Base-by-base conservation (phyloP, 345 rosid species). In the Camelina sativa region DNA sequence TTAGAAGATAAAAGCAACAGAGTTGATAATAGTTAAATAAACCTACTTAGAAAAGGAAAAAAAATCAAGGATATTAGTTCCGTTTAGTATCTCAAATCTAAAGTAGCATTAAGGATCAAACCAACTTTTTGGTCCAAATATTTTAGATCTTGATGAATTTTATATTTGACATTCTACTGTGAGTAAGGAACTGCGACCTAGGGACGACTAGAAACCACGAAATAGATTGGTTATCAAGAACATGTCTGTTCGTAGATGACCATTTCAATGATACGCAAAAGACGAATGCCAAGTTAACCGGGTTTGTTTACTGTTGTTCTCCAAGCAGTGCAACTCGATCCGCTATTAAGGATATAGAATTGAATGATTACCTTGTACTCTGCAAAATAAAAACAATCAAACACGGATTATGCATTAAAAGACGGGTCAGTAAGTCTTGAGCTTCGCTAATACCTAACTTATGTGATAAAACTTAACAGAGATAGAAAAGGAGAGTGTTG, bases 351-450 rank as follows among this genome's bases (percentile, higher is more conserved):
- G 72, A 62, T 57, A 61, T 67, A 62, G 75, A 78, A 59, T 67
- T 66, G 72, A 76, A 69, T 59, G 81, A 86, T 84, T 89, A 92
- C 99, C 99, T 86, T 86, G 97, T 72, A 85, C 86, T 81, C 99
- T 95, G 97, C 96, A 88, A 82, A 80, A 80, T 2, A 79, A 81
- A 79, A 66, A 28, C 43, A 38, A 48, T 69, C 40, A 81, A 70
- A 76, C 41, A 71, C 11, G 19, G 34, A 64, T 48, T 37, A 56
- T 17, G 64, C 12, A 5, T 77, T 48, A 71, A 11, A 70, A 65
- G 17, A 30, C 22, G 61, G 50, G 19, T 61, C 32, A 34, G 50
- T 41, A 44, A 68, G 47, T 13, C 67, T 43, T 41, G 5, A 37
- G 13, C 44, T 60, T 19, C n/a, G 69, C 16, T 23, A 22, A 40